Conservation (phyloP, 2,329 filamentous ascomycete species). For the Phialophora tarda region DNA sequence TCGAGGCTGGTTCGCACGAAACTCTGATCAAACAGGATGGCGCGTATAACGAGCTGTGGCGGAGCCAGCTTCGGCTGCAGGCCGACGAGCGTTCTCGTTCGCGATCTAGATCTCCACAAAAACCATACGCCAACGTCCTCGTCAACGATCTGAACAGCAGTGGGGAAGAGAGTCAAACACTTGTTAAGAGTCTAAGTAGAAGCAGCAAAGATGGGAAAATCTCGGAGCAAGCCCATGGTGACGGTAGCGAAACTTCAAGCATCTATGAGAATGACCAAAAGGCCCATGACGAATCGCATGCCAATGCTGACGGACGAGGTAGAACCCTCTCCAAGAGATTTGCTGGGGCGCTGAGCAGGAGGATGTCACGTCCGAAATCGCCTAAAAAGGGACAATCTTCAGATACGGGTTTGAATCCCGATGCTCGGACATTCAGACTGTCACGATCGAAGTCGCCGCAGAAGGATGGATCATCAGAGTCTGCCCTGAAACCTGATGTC, state of each 20-base stretch:
- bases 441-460: slow-evolving; percentile 14
- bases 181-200: slow-evolving; percentile 8
- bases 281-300: background rate
- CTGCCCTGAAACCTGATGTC: slow-evolving; percentile 14
- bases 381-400: slow-evolving; percentile 1
- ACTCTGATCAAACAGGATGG: slow-evolving; percentile 62
- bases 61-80: slow-evolving; percentile 55
- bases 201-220: background rate
- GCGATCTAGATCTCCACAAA: slow-evolving; percentile 9
- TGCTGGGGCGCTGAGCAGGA: slow-evolving; percentile 8
- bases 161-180: slow-evolving; percentile 9
- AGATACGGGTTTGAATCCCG: background rate
- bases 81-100: slow-evolving; percentile 11
- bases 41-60: slow-evolving; percentile 69
- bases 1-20: slow-evolving; percentile 68
- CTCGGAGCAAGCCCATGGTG: background rate
- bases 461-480: slow-evolving; percentile 10
- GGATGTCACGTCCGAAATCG: slow-evolving; percentile 14
- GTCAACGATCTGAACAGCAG: slow-evolving; percentile 18
- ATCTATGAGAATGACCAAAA: slow-evolving; percentile 1
- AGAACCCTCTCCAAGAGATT: slow-evolving; percentile 11
- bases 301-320: slow-evolving; percentile 8
- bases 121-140: background rate
- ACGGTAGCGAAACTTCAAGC: slow-evolving; percentile 2
- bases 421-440: slow-evolving; percentile 4